Conservation (phyloP, 2,329 filamentous ascomycete species). For the Fusarium algeriense region DNA sequence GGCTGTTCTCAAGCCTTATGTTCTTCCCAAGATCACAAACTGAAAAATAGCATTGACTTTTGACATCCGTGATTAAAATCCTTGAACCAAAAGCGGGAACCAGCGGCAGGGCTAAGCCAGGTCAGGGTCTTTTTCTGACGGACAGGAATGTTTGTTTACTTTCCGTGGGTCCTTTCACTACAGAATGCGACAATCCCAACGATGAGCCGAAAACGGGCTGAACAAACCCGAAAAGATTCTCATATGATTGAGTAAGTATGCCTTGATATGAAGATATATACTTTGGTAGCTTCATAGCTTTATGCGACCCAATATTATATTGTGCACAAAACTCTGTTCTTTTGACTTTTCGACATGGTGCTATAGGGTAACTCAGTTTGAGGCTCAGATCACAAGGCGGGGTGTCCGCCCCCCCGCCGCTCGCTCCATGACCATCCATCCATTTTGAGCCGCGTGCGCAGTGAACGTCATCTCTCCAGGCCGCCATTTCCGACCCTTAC, state of each 20-base stretch:
- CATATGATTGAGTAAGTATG: rapidly evolving
- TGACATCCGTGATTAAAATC: not conserved
- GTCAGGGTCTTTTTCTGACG: constrained; percentile 5
- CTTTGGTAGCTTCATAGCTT: rapidly evolving
- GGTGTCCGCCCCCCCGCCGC: constrained; percentile 15
- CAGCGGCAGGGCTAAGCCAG: constrained; percentile 16
- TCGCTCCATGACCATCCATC: not conserved
- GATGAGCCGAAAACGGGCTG: rapidly evolving
- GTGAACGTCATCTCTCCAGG: constrained; percentile 46
- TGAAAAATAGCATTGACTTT: not conserved
- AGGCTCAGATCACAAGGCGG: constrained; percentile 16
- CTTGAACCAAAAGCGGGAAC: constrained; percentile 5
- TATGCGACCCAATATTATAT: rapidly evolving
- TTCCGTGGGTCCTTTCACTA: not conserved
- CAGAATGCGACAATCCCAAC: not conserved
- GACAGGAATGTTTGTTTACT: constrained; percentile 13
- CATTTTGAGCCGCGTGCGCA: constrained; percentile 36
- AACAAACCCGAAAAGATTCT: rapidly evolving
- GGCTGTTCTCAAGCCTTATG: not conserved
- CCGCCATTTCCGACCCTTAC: constrained; percentile 27
- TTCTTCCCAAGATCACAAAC: not conserved
- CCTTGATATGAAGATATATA: rapidly evolving
- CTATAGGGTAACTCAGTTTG: constrained; percentile 4
- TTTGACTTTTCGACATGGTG: not conserved
- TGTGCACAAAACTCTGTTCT: rapidly evolving